Conservation (phyloP, 2,329 filamentous ascomycete genomes). For the Penicillium sp. region DNA sequence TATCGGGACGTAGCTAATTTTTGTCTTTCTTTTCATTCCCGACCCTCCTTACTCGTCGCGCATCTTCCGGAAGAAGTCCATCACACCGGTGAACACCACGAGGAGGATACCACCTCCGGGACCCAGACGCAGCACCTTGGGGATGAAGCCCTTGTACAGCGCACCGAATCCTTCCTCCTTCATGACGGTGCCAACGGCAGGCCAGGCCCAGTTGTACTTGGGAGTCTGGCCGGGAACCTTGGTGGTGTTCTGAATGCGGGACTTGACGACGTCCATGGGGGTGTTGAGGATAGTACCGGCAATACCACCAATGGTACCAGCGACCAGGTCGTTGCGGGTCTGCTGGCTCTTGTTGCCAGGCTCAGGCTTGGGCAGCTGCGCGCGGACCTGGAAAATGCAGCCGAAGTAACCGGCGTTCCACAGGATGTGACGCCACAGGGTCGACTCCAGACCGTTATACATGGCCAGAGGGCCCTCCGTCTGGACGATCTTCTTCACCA, state of each 20-base stretch:
- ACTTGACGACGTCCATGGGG: constrained; percentile 97
- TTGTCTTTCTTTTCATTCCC: constrained; percentile 11
- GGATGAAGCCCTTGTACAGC: constrained; percentile 96
- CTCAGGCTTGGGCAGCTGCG: constrained; percentile 77
- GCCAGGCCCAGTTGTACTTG: constrained; percentile 99
- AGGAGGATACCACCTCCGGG: constrained; percentile 67
- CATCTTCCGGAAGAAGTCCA: constrained; percentile 84
- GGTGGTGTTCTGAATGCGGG: constrained; percentile 90
- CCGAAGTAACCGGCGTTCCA: constrained; percentile 99
- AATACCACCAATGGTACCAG: constrained; percentile 86
- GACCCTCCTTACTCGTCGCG: constrained; percentile 45
- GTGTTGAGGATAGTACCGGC: constrained; percentile 92
- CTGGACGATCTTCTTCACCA: constrained; percentile 70
- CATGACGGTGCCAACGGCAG: constrained; percentile 80
- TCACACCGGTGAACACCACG: constrained; percentile 55
- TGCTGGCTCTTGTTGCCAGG: constrained; percentile 72
- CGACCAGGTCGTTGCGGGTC: constrained; percentile 84
- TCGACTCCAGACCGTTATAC: constrained; percentile 96
- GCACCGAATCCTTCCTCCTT: constrained; percentile 91
- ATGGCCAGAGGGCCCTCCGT: constrained; percentile 83
- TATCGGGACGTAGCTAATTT: constrained; percentile 12
- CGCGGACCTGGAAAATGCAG: constrained; percentile 95
- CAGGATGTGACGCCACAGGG: constrained; percentile 90
- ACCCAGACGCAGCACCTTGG: constrained; percentile 83
- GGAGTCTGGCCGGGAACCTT: constrained; percentile 78